Evolutionary conservation across 1,284 basidiomycete species (phyloP), one percentile per base, ranked within the genome.

Genomic region (Naganishia liquefaciens): DNA sequence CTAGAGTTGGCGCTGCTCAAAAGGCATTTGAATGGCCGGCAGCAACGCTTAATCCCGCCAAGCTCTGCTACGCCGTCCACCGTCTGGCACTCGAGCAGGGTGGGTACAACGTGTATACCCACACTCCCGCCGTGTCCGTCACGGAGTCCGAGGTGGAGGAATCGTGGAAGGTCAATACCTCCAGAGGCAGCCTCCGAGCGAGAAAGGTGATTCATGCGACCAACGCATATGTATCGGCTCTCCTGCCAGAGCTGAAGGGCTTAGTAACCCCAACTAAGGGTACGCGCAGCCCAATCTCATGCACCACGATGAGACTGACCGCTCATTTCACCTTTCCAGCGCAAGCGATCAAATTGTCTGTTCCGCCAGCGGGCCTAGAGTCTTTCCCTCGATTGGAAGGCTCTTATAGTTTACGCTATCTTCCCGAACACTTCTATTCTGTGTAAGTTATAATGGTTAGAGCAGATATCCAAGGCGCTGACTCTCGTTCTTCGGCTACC

Each of bases 11-110:
- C 10, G 53, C 44, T n/a, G 67, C 62, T 2, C n/a, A 57, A 10
- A 55, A 62, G 9, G 69, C 70, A 13, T 71, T 58, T 47, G 63
- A 69, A 28, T 75, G 75, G 73, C 61, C 62, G 28, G 76, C 75
- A 4, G 72, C 73, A 23, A 74, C 73, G 23, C 40, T 75, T 28
- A 73, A 76, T 63, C 76, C 76, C 10, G 72, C 73, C 21, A 71
- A 76, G 57, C 70, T 76, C 33, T 70, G 68, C 11, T 67, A 72
- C 3, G 73, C 67, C 13, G 69, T 76, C 5, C 70, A 74, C 49
- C 49, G 40, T 10, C 43, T 71, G n/a, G 69, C 69, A 51, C 50
- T 55, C 49, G 47, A 50, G 2, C 46, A 54, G 11, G 69, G 63
- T 1, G 71, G 74, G 15, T 75, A 73, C 42, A 61, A 63, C 17